Evolutionary conservation across 345 rosid genomes (phyloP).

Genomic region (Salix arbutifolia): DNA sequence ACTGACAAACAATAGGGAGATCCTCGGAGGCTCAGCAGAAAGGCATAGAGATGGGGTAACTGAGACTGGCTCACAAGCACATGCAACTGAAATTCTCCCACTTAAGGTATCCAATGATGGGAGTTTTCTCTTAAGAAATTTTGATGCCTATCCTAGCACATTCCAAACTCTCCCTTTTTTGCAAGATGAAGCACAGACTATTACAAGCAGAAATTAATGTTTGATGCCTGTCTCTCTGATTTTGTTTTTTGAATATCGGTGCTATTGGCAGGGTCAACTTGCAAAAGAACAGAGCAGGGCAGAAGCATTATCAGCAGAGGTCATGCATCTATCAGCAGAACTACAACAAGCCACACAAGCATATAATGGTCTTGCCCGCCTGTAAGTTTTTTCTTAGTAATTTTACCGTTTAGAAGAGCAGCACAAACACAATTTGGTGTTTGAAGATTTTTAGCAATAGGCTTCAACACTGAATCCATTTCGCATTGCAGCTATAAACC

Average conservation of each 20-base stretch:
- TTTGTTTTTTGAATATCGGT: not conserved
- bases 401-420: not conserved
- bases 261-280: conserved; percentile 51
- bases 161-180: not conserved
- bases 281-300: conserved; percentile 83
- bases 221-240: not conserved
- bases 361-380: conserved; percentile 62
- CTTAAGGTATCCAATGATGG: conserved; percentile 50
- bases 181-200: not conserved
- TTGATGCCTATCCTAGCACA: not conserved
- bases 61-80: conserved; percentile 30
- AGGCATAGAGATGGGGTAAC: conserved; percentile 26
- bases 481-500: conserved; percentile 68
- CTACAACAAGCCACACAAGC: conserved; percentile 81
- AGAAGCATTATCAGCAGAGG: conserved; percentile 75
- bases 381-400: conserved; percentile 39
- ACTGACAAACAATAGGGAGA: conserved; percentile 20
- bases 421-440: not conserved
- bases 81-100: conserved; percentile 47
- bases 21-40: conserved; percentile 23
- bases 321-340: conserved; percentile 69
- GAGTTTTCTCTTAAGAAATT: not conserved
- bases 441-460: not conserved
- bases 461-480: conserved; percentile 7
- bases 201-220: not conserved